Evolutionary conservation across 768 basidiomycete genomes (phyloP).

Genomic region (Psilocybe azurescens): DNA sequence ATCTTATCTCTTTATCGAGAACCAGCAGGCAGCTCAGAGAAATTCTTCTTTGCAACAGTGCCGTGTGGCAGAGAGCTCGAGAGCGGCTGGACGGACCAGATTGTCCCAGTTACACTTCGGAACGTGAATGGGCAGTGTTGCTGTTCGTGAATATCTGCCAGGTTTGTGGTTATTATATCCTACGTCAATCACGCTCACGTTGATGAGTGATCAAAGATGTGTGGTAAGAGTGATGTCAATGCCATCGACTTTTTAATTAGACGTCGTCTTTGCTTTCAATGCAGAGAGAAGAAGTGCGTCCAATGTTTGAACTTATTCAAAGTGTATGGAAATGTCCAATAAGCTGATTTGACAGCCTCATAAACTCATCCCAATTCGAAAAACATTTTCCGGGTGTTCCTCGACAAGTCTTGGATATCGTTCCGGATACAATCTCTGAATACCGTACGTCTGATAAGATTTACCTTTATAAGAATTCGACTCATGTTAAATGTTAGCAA

Average conservation of each 20-base stretch:
- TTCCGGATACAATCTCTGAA: no score
- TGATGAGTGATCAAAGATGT: slow-evolving; percentile 3
- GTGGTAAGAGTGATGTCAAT: slow-evolving; percentile 1
- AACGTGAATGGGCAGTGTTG: slow-evolving; percentile 32
- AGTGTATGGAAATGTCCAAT: no score
- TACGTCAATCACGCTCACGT: neutral
- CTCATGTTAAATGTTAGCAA: no score
- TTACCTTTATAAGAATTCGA: no score
- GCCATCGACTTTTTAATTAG: slow-evolving; percentile 14
- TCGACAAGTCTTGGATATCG: no score
- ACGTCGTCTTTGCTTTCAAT: slow-evolving; percentile 14
- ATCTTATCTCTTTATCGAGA: slow-evolving; percentile 29
- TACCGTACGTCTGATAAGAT: no score
- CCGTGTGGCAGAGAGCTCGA: slow-evolving; percentile 31
- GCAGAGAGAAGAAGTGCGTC: slow-evolving; percentile 2
- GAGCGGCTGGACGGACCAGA: slow-evolving; percentile 21
- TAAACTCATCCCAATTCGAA: no score
- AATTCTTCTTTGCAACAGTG: slow-evolving; percentile 21
- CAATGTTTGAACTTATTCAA: no score
- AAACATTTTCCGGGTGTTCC: no score
- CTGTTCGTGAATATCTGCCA: slow-evolving; percentile 30
- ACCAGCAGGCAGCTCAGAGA: slow-evolving; percentile 28
- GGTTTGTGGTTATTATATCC: slow-evolving; percentile 17
- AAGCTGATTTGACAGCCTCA: no score
- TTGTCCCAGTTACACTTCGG: slow-evolving; percentile 28